Conservation (phyloP, 2,329 filamentous ascomycete species). For the Trichoderma lentiforme region DNA sequence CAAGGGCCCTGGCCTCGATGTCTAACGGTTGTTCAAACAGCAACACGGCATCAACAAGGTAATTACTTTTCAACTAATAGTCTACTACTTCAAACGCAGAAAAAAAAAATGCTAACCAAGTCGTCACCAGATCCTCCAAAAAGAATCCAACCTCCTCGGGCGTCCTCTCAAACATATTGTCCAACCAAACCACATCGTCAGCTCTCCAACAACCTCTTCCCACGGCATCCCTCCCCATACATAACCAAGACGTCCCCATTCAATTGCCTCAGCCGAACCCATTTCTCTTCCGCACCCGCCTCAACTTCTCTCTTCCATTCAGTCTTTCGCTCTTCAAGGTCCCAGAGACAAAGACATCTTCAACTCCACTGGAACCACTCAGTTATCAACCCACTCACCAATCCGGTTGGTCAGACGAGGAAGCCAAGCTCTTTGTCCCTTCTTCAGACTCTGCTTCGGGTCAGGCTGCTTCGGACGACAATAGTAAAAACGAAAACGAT, state of each 20-base stretch:
- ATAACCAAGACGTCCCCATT: conserved; percentile 10
- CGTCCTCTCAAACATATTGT: background rate
- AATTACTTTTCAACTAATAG: background rate
- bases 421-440: background rate
- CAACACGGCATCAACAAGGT: conserved; percentile 7
- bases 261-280: conserved; percentile 29
- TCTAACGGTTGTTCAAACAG: conserved; percentile 3
- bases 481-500: background rate
- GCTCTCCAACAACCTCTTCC: background rate
- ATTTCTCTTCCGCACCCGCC: conserved; percentile 35
- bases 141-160: conserved; percentile 16
- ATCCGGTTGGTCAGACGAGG: conserved; percentile 5
- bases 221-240: background rate
- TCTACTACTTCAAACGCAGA: background rate
- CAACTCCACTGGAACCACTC: conserved; percentile 22
- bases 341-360: conserved; percentile 14
- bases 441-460: background rate
- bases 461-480: background rate
- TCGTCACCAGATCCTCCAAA: background rate
- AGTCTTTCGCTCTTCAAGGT: conserved; percentile 23
- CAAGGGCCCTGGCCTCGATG: conserved; percentile 19
- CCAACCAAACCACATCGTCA: background rate
- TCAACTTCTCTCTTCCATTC: conserved; percentile 28
- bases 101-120: background rate
- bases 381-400: background rate